A percentile compares a stretch with the other conserved stretches of the same genome.
These are phyloP conservation scores for Lignosus rhinocerotis DNA, from an alignment of 1,284 basidiomycete genomes.

Conservation along the genomic window DNA sequence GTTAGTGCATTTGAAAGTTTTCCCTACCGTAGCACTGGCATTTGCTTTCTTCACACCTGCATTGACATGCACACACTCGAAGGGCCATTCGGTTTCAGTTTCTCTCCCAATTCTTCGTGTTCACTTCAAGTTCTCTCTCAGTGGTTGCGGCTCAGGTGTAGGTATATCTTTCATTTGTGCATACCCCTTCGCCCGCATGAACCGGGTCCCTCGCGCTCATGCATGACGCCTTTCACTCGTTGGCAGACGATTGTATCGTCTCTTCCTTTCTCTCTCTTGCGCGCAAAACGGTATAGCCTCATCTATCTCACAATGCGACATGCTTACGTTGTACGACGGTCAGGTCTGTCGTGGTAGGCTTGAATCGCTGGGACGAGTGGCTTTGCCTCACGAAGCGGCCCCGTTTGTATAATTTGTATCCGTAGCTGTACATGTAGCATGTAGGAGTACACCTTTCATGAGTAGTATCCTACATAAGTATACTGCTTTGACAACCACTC, in stretches of 20 bases:
- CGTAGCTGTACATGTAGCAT: constrained; percentile 22
- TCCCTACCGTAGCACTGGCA: too few relatives aligned
- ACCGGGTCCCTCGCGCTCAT: not conserved
- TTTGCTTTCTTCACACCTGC: too few relatives aligned
- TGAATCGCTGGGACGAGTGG: too few relatives aligned
- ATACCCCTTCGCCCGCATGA: not conserved
- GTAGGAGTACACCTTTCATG: constrained; percentile 16
- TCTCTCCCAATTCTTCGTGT: too few relatives aligned
- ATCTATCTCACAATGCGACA: not conserved
- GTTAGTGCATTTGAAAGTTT: too few relatives aligned
- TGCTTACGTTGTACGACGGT: too few relatives aligned
- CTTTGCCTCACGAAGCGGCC: not conserved
- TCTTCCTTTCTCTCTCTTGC: constrained; percentile 2
- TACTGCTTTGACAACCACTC: not conserved
- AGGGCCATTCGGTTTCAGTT: too few relatives aligned
- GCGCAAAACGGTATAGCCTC: not conserved
- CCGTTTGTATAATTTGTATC: constrained; percentile 20
- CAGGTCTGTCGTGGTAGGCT: too few relatives aligned
- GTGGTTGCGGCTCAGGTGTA: too few relatives aligned
- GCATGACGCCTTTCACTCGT: constrained; percentile 21
- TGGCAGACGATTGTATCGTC: constrained; percentile 18
- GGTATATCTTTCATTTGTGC: not conserved
- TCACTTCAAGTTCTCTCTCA: not conserved
- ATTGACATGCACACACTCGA: too few relatives aligned
- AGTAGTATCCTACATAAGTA: constrained; percentile 10